Percentiles rank a stretch among this genome's conserved stretches.
These are phyloP conservation scores for Theobroma cacao DNA, from an alignment of 345 rosid genomes.

Conservation along the genomic window DNA sequence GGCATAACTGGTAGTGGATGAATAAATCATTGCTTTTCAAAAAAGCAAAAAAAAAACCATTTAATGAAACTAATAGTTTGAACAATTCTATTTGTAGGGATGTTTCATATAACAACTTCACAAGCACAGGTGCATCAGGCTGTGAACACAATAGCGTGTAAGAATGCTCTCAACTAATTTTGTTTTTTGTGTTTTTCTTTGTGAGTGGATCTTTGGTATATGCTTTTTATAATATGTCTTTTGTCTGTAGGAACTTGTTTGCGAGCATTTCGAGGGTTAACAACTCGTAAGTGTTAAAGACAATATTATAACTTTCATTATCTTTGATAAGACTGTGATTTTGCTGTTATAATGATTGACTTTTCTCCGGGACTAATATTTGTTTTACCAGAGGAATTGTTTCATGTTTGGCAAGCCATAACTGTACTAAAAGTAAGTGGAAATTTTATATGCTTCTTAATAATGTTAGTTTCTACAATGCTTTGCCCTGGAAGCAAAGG, in stretches of 20 bases:
- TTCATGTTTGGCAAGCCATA: slow-evolving; percentile 12
- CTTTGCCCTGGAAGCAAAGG: no score
- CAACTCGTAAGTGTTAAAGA: slow-evolving; percentile 18
- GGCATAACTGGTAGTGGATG: no score
- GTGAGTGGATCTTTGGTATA: not conserved
- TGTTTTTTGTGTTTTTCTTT: not conserved
- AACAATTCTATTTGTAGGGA: slow-evolving; percentile 24
- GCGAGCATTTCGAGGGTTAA: slow-evolving; percentile 24
- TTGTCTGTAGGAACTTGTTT: slow-evolving; percentile 35
- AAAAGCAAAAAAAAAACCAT: no score
- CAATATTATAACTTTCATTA: no score
- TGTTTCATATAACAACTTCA: slow-evolving; percentile 35
- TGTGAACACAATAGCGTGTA: slow-evolving; percentile 16
- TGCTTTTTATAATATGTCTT: not conserved
- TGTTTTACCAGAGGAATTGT: slow-evolving; percentile 9
- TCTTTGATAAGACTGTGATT: not conserved
- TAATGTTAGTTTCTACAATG: slow-evolving; percentile 8
- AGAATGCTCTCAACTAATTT: not conserved
- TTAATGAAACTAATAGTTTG: not conserved
- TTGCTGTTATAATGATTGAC: not conserved
- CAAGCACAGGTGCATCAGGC: not conserved
- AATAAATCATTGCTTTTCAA: no score
- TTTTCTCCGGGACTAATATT: not conserved
- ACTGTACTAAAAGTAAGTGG: not conserved
- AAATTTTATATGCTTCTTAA: slow-evolving; percentile 3